Evolutionary conservation across 495 filamentous ascomycete genomes (phyloP).

Genomic region (Stereocaulon alpinum): DNA sequence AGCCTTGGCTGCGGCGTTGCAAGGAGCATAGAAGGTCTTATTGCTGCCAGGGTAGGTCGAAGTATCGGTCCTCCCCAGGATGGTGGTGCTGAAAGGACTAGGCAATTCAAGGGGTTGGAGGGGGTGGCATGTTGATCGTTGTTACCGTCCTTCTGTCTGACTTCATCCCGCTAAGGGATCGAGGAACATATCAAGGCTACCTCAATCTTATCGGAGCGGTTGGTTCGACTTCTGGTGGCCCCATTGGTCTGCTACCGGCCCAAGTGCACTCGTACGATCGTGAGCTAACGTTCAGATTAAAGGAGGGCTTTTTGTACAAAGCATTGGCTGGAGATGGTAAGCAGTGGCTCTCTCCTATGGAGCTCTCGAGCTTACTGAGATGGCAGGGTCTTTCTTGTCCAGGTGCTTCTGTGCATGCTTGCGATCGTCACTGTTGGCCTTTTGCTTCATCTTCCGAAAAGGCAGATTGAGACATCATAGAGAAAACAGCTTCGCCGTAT

Average conservation of each 20-base stretch:
- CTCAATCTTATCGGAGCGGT: constrained; percentile 15
- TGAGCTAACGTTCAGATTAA: neutral
- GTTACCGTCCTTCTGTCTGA: constrained; percentile 16
- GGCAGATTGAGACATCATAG: constrained; percentile 17
- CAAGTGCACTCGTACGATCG: neutral
- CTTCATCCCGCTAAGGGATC: constrained; percentile 8
- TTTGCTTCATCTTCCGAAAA: constrained; percentile 9
- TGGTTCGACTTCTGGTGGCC: constrained; percentile 13
- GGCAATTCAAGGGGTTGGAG: constrained; percentile 15
- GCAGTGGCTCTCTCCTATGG: neutral
- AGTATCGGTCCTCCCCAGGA: neutral
- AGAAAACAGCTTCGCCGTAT: constrained; percentile 13
- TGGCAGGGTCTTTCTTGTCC: constrained; percentile 13
- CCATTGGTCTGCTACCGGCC: constrained; percentile 6
- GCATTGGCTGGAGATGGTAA: constrained; percentile 18
- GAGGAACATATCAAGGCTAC: constrained; percentile 16
- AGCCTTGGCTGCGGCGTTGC: constrained; percentile 15
- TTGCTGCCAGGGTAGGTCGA: constrained; percentile 16
- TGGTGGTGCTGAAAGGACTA: neutral
- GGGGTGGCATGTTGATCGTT: constrained; percentile 16
- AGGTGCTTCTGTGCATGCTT: constrained; percentile 12
- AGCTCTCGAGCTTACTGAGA: neutral
- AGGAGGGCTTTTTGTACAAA: constrained; percentile 15
- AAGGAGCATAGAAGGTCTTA: constrained; percentile 8
- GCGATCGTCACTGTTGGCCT: constrained; percentile 1